Evolutionary conservation across 345 rosid genomes (phyloP), one percentile per base, ranked within the genome.

Genomic region (Salix exigua): DNA sequence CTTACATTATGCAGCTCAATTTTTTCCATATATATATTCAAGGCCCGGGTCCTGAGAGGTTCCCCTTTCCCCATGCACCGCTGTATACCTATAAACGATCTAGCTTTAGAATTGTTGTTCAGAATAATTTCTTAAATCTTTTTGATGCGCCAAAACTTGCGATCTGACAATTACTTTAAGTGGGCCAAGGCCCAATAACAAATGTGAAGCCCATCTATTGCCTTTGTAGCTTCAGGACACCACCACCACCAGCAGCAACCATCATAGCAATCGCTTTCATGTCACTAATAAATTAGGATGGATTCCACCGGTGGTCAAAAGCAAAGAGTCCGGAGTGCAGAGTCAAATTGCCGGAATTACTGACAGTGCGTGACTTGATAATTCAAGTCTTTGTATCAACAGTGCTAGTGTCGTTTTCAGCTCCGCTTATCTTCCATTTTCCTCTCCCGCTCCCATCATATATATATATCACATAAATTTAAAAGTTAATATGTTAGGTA

Each of bases 1-100:
- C 31, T 30, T 79, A 28, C 48, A 42, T 77, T 66, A 4, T 75
- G 73, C 75, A n/a, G 62, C 60, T 14, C 11, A 74, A 40, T 33
- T 33, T 0, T 33, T 33, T 33, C 4, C 35, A 33, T 4, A 33
- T 4, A 33, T 31, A 31, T 31, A 31, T 33, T 33, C 35, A 33
- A 33, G 35, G 35, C 1, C 35, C 35, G 6, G 35, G 35, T 4
- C 35, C 35, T 33, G 35, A 5, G 6, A 33, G 35, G 6, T 6
- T 33, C 35, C 35, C 35, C 35, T 33, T 4, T 33, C 37, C 37
- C 37, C 6, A 33, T 5, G 37, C 37, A 5, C 37, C 6, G 37
- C 6, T 33, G 6, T 33, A 33, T n/a, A n/a, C n/a, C n/a, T n/a
- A n/a, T 33, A 33, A 33, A 5, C 37, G 5, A 33, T 33, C 37